Base-by-base conservation (phyloP, 257 asterid genomes). In the Cruciata laevipes region DNA sequence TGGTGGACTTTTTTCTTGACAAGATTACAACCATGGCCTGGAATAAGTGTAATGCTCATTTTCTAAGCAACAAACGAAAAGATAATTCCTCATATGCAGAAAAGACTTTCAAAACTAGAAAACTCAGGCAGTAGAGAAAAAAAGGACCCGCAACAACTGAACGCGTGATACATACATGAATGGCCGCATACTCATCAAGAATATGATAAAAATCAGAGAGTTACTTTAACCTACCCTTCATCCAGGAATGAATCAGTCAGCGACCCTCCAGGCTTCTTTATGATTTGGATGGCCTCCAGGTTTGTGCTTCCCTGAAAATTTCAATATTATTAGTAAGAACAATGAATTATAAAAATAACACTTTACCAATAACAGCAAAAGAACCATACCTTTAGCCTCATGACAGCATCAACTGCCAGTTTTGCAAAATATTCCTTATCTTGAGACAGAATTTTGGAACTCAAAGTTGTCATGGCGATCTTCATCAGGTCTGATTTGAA, bases 241-340 rank as follows among this genome's bases (percentile, higher is more conserved):
- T 89, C 98, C 63, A 91, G 77, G 81, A 89, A 91, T 53, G 98
- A 91, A 42, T 91, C 98, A 76, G 64, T 91, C 75, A 91, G 67
- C 30, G 95, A 83, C 65, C 98, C 98, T 61, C 96, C 98, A 67
- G 98, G 89, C 75, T 89, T 91, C 89, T 89, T 89, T 62, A 91
- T 91, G 73, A 91, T 89, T 76, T 89, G 98, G 72, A 91, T 92
- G 74, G 97, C 42, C 84, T 86, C 97, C 81, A 91, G 82, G 74
- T 91, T 91, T 60, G 97, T 88, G 69, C 96, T 91, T 20, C 97
- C 97, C 96, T 91, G 93, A 56, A 53, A 81, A 76, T 80, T 69
- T 25, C 64, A 74, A 71, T 17, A 57, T 68, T 16, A 14, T 58
- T 32, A 65, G 65, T 51, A 71, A 1, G 17, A n/a, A 14, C 12